Evolutionary conservation across 2,329 filamentous ascomycete species (phyloP).

Genomic region (Herpotrichia juniperi): DNA sequence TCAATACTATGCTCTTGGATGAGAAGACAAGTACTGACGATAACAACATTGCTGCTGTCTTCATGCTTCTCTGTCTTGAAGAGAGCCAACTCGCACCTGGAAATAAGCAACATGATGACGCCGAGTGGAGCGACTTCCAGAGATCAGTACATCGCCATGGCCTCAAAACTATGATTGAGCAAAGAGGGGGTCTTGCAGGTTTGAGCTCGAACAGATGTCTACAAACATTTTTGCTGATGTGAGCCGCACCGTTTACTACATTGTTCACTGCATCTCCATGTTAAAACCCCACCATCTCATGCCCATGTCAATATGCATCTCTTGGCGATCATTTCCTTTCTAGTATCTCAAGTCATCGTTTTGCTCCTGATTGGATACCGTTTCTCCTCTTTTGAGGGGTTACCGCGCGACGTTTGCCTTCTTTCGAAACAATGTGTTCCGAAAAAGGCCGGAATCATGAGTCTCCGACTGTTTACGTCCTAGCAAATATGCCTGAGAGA

Average conservation of each 20-base stretch:
- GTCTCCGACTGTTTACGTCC: too few species aligned
- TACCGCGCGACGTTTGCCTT: background rate
- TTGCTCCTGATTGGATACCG: background rate
- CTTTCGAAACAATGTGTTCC: background rate
- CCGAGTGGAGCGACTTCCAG: constrained; percentile 25
- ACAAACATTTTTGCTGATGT: constrained; percentile 41
- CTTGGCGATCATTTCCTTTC: background rate
- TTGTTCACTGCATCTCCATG: constrained; percentile 5
- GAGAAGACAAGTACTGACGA: constrained; percentile 29
- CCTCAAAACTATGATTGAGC: constrained; percentile 38
- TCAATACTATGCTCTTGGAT: constrained; percentile 34
- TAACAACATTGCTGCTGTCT: constrained; percentile 39
- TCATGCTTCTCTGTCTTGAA: constrained; percentile 39
- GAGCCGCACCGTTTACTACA: constrained; percentile 15
- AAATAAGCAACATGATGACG: constrained; percentile 16
- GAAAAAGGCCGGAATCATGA: background rate
- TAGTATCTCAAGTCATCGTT: background rate
- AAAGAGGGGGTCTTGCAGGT: constrained; percentile 38
- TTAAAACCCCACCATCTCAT: constrained; percentile 7
- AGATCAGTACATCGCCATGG: constrained; percentile 36
- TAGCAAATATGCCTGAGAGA: too few species aligned
- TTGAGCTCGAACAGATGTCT: constrained; percentile 34
- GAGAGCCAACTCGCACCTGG: constrained; percentile 33
- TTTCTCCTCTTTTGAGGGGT: background rate
- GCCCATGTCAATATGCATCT: background rate